These are phyloP conservation scores for Dioscorea zingiberensis DNA, from an alignment of 106 monocot genomes.

Conservation along the genomic window DNA sequence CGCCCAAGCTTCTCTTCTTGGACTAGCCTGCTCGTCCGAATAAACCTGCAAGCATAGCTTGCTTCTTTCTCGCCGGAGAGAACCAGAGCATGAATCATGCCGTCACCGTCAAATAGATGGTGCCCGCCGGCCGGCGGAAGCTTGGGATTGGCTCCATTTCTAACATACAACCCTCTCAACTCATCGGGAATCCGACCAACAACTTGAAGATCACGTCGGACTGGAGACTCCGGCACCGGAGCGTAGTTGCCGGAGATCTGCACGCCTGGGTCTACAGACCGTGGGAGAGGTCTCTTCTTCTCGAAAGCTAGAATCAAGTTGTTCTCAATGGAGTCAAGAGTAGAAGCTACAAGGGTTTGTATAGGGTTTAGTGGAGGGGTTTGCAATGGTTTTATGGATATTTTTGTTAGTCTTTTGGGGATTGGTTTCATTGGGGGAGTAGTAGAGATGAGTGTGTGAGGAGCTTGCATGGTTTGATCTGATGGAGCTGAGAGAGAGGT, in stretches of 20 bases:
- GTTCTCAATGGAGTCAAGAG: neutral
- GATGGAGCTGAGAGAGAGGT: too few relatives aligned
- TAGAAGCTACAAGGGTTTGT: neutral
- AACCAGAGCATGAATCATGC: constrained; percentile 37
- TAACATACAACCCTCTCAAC: constrained; percentile 22
- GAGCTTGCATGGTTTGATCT: too few relatives aligned
- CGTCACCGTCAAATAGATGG: constrained; percentile 42
- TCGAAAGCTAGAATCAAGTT: neutral
- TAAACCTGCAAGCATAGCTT: constrained; percentile 10
- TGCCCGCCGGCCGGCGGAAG: constrained; percentile 19
- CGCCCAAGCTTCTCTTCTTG: constrained; percentile 6
- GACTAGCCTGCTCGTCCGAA: constrained; percentile 5
- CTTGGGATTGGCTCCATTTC: constrained; percentile 31
- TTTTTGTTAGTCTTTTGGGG: too few relatives aligned
- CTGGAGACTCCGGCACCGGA: constrained; percentile 24
- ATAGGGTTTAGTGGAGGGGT: too few relatives aligned
- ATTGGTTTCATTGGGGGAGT: too few relatives aligned
- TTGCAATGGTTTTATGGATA: too few relatives aligned
- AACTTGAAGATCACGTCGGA: neutral
- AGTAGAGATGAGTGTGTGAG: too few relatives aligned
- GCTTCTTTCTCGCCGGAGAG: neutral
- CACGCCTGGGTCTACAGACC: constrained; percentile 14
- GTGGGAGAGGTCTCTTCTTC: neutral
- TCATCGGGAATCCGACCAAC: constrained; percentile 12
- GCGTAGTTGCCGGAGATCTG: constrained; percentile 46